A percentile compares a stretch with the other conserved stretches of the same genome.
phyloP scores from a whole-genome alignment of 345 rosid species.

The Adansonia digitata region DNA sequence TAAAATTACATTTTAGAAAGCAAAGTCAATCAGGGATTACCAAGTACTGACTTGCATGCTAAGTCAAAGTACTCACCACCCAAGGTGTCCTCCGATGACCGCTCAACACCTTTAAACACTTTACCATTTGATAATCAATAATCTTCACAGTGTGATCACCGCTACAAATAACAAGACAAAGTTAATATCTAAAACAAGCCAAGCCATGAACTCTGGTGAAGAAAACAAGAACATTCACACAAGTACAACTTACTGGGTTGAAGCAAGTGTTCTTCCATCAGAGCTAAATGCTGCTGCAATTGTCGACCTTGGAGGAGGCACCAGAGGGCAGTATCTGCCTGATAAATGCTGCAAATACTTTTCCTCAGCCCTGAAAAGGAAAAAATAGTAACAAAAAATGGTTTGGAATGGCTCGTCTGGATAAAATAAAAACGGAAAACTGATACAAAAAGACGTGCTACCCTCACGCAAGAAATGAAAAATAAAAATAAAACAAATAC shows the following conservation, averaged over 20 bases:
- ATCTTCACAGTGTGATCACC: slow-evolving; percentile 97
- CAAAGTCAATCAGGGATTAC: neutral
- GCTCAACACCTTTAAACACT: slow-evolving; percentile 81
- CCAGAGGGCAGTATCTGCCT: slow-evolving; percentile 74
- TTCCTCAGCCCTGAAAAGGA: slow-evolving; percentile 40
- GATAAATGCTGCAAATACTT: slow-evolving; percentile 75
- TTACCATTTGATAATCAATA: slow-evolving; percentile 84
- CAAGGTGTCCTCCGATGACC: slow-evolving; percentile 98
- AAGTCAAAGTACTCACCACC: slow-evolving; percentile 67
- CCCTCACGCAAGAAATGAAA: neutral
- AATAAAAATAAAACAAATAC: neutral
- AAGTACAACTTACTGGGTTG: slow-evolving; percentile 63
- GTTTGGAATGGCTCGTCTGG: neutral
- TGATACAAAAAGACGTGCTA: neutral
- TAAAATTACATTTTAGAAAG: neutral
- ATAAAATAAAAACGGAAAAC: neutral
- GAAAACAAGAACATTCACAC: neutral
- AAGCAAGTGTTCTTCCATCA: slow-evolving; percentile 84
- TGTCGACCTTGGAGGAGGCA: slow-evolving; percentile 97
- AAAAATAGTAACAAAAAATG: neutral
- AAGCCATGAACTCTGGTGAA: slow-evolving; percentile 10
- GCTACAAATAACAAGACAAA: slow-evolving; percentile 33
- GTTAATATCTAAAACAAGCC: slow-evolving; percentile 15
- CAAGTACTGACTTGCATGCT: neutral
- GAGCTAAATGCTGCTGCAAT: slow-evolving; percentile 98